Base-by-base conservation (phyloP, 352 stramenopile genomes). In the Aphanomyces astaci region DNA sequence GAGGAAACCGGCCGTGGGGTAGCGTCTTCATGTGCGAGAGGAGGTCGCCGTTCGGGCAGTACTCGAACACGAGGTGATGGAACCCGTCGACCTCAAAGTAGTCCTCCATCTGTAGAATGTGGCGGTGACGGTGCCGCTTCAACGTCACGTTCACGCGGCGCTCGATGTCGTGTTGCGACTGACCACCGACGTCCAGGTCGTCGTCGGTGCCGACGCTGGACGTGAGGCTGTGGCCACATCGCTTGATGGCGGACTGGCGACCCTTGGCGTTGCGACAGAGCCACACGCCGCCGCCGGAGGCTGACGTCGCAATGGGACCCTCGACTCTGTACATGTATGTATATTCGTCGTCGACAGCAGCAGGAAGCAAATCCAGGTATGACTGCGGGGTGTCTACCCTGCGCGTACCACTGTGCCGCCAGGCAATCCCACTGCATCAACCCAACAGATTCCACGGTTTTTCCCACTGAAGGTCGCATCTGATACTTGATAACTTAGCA, bases 71-170 rank as follows among this genome's bases (percentile, higher is more conserved):
- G 27, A 70, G 27, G 53, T 75, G 59, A 10, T 73, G 39, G 10
- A 33, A 33, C 30, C 54, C 46, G 51, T 73, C 43, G 28, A 46
- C 27, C 22, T 64, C 31, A 49, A 77, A 77, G 46, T 75, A 64
- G 28, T 75, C 64, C 43, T 67, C 60, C 60, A 67, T 67, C 13
- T 45, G 24, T 11, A 67, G 30, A 62, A 67, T 36, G 48, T 67
- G 5, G 28, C 60, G 60, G 48, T 67, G 60, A 17, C 60, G 39
- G 7, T 59, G 48, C 17, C 17, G 3, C 19, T 57, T 1, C 28
- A 67, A 40, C 2, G n/a, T 25, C 13, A 67, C 28, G 25, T 67
- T 67, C 36, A 67, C 40, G 31, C 4, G 1, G 17, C 52, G 55
- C 25, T 67, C 60, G 4, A 39, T 28, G 7, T 67, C 39, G 40